phyloP scores from a whole-genome alignment of 441 rosid genomes.

The Pelargonium australe region DNA sequence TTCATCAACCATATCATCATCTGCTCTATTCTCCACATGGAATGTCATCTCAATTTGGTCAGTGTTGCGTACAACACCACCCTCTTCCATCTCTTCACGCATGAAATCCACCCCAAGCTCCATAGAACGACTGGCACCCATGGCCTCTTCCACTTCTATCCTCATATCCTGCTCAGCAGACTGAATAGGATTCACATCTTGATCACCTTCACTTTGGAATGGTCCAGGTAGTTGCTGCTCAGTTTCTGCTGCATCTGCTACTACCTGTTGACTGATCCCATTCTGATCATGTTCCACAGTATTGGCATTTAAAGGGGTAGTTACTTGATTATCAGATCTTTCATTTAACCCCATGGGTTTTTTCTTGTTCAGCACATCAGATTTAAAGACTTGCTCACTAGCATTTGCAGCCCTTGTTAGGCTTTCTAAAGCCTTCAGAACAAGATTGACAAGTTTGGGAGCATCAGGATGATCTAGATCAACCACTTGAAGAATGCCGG shows the following conservation, averaged over 20 bases:
- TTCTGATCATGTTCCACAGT: constrained; percentile 44
- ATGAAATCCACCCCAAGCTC: constrained; percentile 81
- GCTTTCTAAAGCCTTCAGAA: constrained; percentile 82
- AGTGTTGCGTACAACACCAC: constrained; percentile 46
- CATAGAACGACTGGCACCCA: constrained; percentile 45
- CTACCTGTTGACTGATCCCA: constrained; percentile 42
- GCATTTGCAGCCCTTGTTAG: constrained; percentile 93
- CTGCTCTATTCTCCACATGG: constrained; percentile 71
- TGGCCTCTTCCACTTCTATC: constrained; percentile 56
- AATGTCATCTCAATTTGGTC: constrained; percentile 86
- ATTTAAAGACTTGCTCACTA: constrained; percentile 62
- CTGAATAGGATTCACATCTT: constrained; percentile 32
- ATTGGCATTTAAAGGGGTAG: constrained; percentile 36
- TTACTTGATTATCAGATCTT: constrained; percentile 44
- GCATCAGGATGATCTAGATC: constrained; percentile 99
- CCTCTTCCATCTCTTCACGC: constrained; percentile 78
- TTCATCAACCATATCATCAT: constrained; percentile 93
- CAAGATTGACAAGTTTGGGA: constrained; percentile 77
- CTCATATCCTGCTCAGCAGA: constrained; percentile 61
- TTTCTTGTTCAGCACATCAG: constrained; percentile 65
- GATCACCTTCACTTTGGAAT: constrained; percentile 43
- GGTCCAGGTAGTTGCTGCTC: constrained; percentile 44
- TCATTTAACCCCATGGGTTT: constrained; percentile 43
- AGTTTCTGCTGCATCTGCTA: constrained; percentile 38
- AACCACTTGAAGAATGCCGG: constrained; percentile 71